Conservation (phyloP, 2,329 filamentous ascomycete genomes). For the Fusarium illudens region DNA sequence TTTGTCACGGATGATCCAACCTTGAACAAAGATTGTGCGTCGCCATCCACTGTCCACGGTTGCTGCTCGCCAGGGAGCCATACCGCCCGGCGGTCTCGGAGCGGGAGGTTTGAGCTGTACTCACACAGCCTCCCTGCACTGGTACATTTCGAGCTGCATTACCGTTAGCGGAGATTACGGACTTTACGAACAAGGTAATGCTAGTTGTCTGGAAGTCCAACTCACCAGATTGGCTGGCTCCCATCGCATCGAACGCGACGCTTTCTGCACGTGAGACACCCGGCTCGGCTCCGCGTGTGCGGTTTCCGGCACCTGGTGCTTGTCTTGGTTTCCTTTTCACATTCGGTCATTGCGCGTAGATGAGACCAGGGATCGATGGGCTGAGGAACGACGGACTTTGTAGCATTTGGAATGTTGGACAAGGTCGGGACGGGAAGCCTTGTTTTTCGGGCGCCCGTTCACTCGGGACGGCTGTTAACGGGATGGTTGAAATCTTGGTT, state of each 20-base stretch:
- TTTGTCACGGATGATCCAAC: not conserved
- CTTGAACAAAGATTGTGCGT: not conserved
- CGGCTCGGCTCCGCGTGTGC: constrained; percentile 33
- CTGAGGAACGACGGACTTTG: not conserved
- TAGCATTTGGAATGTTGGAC: not conserved
- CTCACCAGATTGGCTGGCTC: constrained; percentile 31
- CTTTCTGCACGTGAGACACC: constrained; percentile 35
- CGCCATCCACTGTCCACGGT: constrained; percentile 24
- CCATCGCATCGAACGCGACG: constrained; percentile 38
- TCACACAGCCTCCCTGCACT: constrained; percentile 24
- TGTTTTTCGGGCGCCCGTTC: not conserved
- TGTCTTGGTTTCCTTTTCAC: not conserved
- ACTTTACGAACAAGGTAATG: too few relatives aligned
- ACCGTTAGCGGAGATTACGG: not conserved
- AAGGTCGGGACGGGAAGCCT: not conserved
- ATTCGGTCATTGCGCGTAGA: not conserved
- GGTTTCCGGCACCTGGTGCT: constrained; percentile 21
- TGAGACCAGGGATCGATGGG: not conserved
- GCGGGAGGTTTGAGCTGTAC: constrained; percentile 26
- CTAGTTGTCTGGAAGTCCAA: constrained; percentile 1
- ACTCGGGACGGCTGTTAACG: not conserved
- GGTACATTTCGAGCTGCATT: constrained; percentile 22
- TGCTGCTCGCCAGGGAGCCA: constrained; percentile 36
- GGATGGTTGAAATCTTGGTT: not conserved
- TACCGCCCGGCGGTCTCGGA: constrained; percentile 33